Percentiles rank a stretch among this genome's conserved stretches.
Conservation (phyloP, 768 basidiomycete genomes). For the Lanmaoa rubissima region DNA sequence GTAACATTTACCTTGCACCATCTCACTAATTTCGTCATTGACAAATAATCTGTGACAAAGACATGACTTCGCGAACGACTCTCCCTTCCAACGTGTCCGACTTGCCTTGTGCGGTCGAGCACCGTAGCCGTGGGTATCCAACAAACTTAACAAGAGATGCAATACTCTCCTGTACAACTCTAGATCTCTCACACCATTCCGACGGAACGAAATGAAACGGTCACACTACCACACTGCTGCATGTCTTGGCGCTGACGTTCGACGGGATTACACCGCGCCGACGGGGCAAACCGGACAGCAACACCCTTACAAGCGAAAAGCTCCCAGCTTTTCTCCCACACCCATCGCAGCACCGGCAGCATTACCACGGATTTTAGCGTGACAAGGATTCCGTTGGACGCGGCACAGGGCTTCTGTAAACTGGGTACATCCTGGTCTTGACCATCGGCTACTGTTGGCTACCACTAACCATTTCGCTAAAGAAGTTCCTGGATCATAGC, state of each 20-base stretch:
- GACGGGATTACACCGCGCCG: too few species aligned
- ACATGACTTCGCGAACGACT: background rate
- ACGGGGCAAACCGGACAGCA: background rate
- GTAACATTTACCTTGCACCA: background rate
- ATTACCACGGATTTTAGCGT: background rate
- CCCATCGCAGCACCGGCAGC: background rate
- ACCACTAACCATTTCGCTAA: too few species aligned
- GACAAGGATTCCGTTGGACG: background rate
- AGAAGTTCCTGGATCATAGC: too few species aligned
- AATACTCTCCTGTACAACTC: background rate
- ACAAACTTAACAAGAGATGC: background rate
- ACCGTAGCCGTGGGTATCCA: background rate
- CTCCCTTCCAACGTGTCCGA: background rate
- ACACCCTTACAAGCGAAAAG: background rate
- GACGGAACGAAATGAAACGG: background rate
- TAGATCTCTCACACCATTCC: background rate
- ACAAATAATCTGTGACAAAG: background rate
- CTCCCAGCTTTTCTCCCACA: background rate
- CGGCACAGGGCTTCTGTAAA: too few species aligned
- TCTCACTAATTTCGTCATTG: background rate
- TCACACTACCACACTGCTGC: background rate
- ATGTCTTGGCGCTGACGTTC: background rate
- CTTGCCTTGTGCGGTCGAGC: background rate
- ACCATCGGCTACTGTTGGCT: too few species aligned
- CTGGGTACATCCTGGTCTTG: too few species aligned